Percentiles rank a stretch among this genome's conserved stretches.
Conservation (phyloP, 768 basidiomycete genomes). For the Lentinus brumalis region DNA sequence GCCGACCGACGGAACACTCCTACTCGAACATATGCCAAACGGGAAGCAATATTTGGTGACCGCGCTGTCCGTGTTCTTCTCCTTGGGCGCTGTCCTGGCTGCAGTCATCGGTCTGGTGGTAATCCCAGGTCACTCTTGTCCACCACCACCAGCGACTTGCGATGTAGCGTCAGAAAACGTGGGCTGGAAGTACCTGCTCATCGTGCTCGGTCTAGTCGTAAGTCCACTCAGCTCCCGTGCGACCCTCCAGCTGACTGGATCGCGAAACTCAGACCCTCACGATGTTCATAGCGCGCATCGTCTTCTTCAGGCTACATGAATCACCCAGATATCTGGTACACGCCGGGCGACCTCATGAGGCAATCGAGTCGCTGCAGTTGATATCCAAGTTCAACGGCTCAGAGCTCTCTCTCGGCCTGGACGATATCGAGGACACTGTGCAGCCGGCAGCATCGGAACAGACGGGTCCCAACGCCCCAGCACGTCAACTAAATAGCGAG, state of each 20-base stretch:
- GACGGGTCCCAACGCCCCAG: neutral
- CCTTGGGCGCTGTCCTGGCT: conserved; percentile 84
- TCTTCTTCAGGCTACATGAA: conserved; percentile 92
- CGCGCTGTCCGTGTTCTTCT: conserved; percentile 93
- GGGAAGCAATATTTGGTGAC: conserved; percentile 92
- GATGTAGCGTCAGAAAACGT: conserved; percentile 68
- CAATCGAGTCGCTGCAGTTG: conserved; percentile 76
- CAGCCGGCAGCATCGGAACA: conserved; percentile 14
- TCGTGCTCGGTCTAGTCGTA: conserved; percentile 79
- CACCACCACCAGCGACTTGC: conserved; percentile 51
- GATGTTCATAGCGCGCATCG: conserved; percentile 87
- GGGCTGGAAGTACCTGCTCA: conserved; percentile 90
- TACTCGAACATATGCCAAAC: conserved; percentile 90
- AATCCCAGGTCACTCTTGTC: conserved; percentile 76
- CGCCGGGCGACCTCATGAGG: conserved; percentile 82
- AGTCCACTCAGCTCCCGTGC: conserved; percentile 35
- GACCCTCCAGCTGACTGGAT: conserved; percentile 1
- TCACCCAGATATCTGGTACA: conserved; percentile 93
- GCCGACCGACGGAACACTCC: conserved; percentile 94
- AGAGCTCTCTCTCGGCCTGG: conserved; percentile 61
- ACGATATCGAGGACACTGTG: conserved; percentile 63
- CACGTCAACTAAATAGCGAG: no score
- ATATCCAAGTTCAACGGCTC: conserved; percentile 89
- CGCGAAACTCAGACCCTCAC: conserved; percentile 61
- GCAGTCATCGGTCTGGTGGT: conserved; percentile 79